phyloP scores from a whole-genome alignment of 2,329 filamentous ascomycete genomes.

The Neonectria neomacrospora region DNA sequence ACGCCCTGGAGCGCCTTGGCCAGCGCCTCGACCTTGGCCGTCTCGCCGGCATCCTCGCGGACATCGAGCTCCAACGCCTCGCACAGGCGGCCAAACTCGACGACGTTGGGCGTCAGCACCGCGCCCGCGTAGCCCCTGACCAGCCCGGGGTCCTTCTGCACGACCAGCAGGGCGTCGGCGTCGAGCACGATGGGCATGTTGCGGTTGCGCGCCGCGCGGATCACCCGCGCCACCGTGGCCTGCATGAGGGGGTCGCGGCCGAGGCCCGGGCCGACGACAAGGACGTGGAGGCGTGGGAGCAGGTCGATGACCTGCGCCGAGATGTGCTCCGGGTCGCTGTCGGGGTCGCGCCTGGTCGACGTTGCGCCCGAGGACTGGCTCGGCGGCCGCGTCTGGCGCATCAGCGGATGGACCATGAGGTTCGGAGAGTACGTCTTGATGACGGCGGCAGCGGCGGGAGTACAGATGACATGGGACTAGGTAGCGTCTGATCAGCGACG shows the following conservation, averaged over 20 bases:
- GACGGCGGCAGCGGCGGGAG: constrained; percentile 83
- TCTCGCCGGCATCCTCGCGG: constrained; percentile 49
- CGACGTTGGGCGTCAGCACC: constrained; percentile 93
- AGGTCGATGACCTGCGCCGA: constrained; percentile 78
- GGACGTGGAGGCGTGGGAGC: constrained; percentile 87
- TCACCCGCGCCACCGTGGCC: constrained; percentile 81
- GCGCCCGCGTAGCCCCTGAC: constrained; percentile 84
- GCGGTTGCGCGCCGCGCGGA: constrained; percentile 78
- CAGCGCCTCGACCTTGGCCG: constrained; percentile 69
- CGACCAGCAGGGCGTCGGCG: constrained; percentile 85
- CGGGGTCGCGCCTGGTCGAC: constrained; percentile 43
- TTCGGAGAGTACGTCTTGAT: constrained; percentile 99
- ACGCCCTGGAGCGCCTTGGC: constrained; percentile 85
- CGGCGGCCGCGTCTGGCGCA: constrained; percentile 74
- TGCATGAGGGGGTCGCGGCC: constrained; percentile 93
- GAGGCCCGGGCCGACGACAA: constrained; percentile 92
- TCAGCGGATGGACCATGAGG: constrained; percentile 96
- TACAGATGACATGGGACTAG: constrained; percentile 94
- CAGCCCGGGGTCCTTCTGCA: constrained; percentile 79
- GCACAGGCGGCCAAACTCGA: constrained; percentile 88
- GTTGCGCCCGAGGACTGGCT: constrained; percentile 56
- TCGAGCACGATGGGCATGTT: constrained; percentile 87
- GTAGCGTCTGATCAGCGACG: constrained; percentile 15
- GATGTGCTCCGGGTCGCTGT: constrained; percentile 69
- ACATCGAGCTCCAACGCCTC: constrained; percentile 77